These are phyloP conservation scores for Mimosa pudica DNA, from an alignment of 306 rosid genomes.

Conservation along the genomic window DNA sequence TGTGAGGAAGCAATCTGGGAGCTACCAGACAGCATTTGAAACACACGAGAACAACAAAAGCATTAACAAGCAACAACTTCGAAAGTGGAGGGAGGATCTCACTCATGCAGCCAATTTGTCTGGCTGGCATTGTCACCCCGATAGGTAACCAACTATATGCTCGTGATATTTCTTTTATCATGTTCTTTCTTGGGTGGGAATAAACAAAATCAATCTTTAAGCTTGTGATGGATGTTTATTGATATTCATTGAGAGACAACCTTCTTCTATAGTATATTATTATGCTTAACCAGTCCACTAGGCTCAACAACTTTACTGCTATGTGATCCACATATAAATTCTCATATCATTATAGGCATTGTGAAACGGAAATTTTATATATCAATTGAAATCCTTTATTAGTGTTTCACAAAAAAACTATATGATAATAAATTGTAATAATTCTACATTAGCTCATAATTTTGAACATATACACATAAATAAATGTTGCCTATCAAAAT, in stretches of 20 bases:
- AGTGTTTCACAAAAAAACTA: not conserved
- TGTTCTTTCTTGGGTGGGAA: not conserved
- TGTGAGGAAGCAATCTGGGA: not conserved
- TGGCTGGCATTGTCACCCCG: not conserved
- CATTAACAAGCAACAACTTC: not conserved
- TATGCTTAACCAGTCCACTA: not conserved
- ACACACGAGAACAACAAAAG: not conserved
- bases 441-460: too few relatives aligned
- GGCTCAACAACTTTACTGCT: not conserved
- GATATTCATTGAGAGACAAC: too few relatives aligned
- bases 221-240: too few relatives aligned
- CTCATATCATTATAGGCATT: not conserved
- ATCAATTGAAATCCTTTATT: not conserved
- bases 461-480: too few relatives aligned
- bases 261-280: not conserved
- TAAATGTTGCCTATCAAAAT: not conserved
- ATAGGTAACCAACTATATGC: too few relatives aligned
- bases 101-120: not conserved
- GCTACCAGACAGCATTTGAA: not conserved
- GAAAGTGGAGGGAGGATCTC: not conserved
- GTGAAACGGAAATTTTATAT: not conserved
- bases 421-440: too few relatives aligned
- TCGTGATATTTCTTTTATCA: too few relatives aligned
- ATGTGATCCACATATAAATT: not conserved
- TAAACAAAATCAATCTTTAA: too few relatives aligned